Base-by-base conservation (phyloP, 345 rosid genomes). In the Sisymbrium irio region DNA sequence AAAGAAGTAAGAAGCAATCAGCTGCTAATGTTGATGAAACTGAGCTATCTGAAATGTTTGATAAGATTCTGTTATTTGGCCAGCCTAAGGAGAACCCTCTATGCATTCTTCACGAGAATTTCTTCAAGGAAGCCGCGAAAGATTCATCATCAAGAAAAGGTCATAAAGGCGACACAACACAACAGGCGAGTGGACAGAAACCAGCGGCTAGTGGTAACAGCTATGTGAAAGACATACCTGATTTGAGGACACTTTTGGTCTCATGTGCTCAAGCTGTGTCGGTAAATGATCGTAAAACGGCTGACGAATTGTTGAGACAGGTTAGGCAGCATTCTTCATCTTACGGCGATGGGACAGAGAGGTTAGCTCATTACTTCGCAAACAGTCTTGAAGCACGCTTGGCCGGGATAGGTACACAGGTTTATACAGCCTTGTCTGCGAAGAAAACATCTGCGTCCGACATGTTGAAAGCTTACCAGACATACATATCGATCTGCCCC, bases 191-290 rank as follows among this genome's bases (percentile, higher is more conserved):
- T 9, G 71, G 56, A 3, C 83, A 77, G 63, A 85, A 78, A 69
- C 81, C 36, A 5, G 59, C 20, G 30, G 72, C 66, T 61, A 59
- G 27, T 65, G 15, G 44, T 4, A 58, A 10, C 28, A 45, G 30
- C 15, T 72, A 46, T 4, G 78, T 63, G 37, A 77, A 74, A 59
- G 91, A 87, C 69, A 81, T 73, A 11, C 86, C 85, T 73, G 98
- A 93, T 77, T 73, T 90, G 60, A 85, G 98, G 73, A 82, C 84
- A 10, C 85, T 90, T 14, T 78, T 90, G 78, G 82, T 86, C 32
- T 76, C 81, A 8, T 90, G 97, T 71, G 96, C 98, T 10, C 98
- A 93, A 80, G 90, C 98, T 28, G 83, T 88, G 9, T 82, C 95
- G 5, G 20, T 74, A 11, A 80, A 86, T 77, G 91, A 93, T 53